Base-by-base conservation (phyloP, 73 alveolate genomes). In the Blepharisma stoltei region DNA sequence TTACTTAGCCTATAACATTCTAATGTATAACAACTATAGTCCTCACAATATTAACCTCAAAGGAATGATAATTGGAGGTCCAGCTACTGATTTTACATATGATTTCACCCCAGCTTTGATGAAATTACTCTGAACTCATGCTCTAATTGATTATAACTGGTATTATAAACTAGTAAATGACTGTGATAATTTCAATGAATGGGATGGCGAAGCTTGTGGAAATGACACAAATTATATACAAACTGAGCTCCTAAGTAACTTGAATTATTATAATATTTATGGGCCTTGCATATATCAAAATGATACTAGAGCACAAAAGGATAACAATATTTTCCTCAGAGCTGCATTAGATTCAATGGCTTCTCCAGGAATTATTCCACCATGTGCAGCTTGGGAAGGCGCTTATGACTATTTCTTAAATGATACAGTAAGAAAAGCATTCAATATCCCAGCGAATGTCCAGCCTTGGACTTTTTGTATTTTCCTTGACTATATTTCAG, bases 1-100 rank as follows among this genome's bases (percentile, higher is more conserved):
- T 5, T 82, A 93, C 20, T 80, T 93, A 67, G 86, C 90, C 6
- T 83, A 90, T 45, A 73, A 70, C 69, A 70, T 93, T 20, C 80
- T 82, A 5, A 76, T 85, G 69, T 55, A 81, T 52, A 70, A 49
- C 7, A 76, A 70, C 73, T 53, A 47, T 23, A 7, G 27, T 50
- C 65, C 65, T 50, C 21, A 14, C 4, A 1, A 11, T 14, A 50
- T 50, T 18, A 50, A 50, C 65, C 65, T 50, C 65, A 11, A 50
- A 50, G 65, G 65, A 50, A 50, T 50, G 65, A 18, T 18, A 50
- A 18, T 50, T 1, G 65, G 65, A 50, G 21, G 21, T 4, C 27
- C 65, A 50, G n/a, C 27, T 18, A 50, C 65, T 1, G 65, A 50
- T 18, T 50, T 11, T 11, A 14, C 65, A 11, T 50, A 50, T 18